Percentiles rank a stretch among this genome's conserved stretches.
These are phyloP conservation scores for Peniophora sp. DNA, from an alignment of 1,284 basidiomycete genomes.

Conservation along the genomic window DNA sequence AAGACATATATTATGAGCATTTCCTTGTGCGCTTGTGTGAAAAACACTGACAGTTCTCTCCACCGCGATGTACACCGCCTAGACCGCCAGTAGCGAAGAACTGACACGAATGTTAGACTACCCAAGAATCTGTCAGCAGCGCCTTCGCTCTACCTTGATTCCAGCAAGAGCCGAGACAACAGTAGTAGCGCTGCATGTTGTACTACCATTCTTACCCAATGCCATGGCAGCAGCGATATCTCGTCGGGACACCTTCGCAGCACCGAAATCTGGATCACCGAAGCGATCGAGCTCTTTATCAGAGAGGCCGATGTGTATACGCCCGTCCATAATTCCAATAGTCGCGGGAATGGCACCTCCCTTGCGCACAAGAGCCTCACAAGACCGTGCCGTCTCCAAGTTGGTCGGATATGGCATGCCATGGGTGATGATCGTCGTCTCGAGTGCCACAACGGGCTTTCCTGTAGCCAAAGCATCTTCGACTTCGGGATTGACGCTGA, in stretches of 20 bases:
- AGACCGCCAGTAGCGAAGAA: conserved; percentile 78
- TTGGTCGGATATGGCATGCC: conserved; percentile 83
- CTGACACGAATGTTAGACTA: conserved; percentile 25
- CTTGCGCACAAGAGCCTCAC: conserved; percentile 75
- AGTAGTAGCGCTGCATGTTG: conserved; percentile 88
- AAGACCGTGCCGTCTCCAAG: conserved; percentile 61
- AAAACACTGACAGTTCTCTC: conserved; percentile 58
- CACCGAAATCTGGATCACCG: conserved; percentile 45
- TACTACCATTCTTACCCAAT: conserved; percentile 69
- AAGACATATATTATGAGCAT: not conserved
- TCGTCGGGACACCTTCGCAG: conserved; percentile 79
- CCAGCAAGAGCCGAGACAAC: conserved; percentile 77
- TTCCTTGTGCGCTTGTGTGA: conserved; percentile 6
- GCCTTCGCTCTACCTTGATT: conserved; percentile 53
- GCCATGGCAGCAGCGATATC: conserved; percentile 81
- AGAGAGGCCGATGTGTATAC: conserved; percentile 81
- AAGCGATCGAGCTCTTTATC: conserved; percentile 62
- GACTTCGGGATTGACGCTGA: conserved; percentile 76
- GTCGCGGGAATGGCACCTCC: conserved; percentile 84
- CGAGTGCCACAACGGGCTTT: conserved; percentile 67
- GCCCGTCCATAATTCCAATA: conserved; percentile 79
- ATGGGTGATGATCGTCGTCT: conserved; percentile 89
- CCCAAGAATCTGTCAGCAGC: not conserved
- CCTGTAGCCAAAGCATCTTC: conserved; percentile 60
- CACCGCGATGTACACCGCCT: conserved; percentile 93